These are phyloP conservation scores for Cercophora sp. DNA, from an alignment of 495 filamentous ascomycete genomes.

Conservation along the genomic window DNA sequence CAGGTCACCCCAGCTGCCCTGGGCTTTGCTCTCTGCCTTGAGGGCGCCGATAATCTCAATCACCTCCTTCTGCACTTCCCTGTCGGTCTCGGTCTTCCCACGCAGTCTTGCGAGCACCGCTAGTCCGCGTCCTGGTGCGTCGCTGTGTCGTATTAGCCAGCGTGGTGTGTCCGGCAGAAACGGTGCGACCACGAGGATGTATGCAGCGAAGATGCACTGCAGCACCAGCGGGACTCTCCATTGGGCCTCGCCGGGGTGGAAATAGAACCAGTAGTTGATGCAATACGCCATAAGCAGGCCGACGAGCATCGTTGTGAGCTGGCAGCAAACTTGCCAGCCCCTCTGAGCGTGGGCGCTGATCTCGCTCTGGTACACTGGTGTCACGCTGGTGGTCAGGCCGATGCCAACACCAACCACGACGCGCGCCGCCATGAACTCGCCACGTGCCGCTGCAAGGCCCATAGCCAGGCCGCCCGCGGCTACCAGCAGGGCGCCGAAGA, in stretches of 20 bases:
- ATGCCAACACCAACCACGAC: slow-evolving; percentile 65
- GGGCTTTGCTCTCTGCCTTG: slow-evolving; percentile 27
- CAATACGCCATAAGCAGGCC: slow-evolving; percentile 35
- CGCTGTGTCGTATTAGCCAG: slow-evolving; percentile 28
- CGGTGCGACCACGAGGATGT: slow-evolving; percentile 33
- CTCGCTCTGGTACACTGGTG: slow-evolving; percentile 58
- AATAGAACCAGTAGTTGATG: slow-evolving; percentile 38
- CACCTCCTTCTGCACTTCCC: slow-evolving; percentile 22
- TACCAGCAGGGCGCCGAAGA: slow-evolving; percentile 55
- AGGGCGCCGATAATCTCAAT: slow-evolving; percentile 24
- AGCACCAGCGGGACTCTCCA: slow-evolving; percentile 52
- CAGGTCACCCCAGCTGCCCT: slow-evolving; percentile 28
- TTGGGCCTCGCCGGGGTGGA: slow-evolving; percentile 31
- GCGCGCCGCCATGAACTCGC: slow-evolving; percentile 48
- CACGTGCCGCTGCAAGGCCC: slow-evolving; percentile 30
- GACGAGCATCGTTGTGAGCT: slow-evolving; percentile 23
- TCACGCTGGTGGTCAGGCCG: slow-evolving; percentile 55
- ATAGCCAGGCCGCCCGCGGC: slow-evolving; percentile 53
- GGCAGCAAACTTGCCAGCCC: slow-evolving; percentile 38
- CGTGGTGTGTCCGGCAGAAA: slow-evolving; percentile 36
- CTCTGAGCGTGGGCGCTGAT: slow-evolving; percentile 47
- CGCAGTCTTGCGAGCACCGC: slow-evolving; percentile 31
- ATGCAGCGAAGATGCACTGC: slow-evolving; percentile 43
- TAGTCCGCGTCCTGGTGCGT: slow-evolving; percentile 26
- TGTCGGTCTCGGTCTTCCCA: slow-evolving; percentile 25